These are phyloP conservation scores for Mycosarcoma maydis DNA, from an alignment of 1,284 basidiomycete species.

Conservation along the genomic window DNA sequence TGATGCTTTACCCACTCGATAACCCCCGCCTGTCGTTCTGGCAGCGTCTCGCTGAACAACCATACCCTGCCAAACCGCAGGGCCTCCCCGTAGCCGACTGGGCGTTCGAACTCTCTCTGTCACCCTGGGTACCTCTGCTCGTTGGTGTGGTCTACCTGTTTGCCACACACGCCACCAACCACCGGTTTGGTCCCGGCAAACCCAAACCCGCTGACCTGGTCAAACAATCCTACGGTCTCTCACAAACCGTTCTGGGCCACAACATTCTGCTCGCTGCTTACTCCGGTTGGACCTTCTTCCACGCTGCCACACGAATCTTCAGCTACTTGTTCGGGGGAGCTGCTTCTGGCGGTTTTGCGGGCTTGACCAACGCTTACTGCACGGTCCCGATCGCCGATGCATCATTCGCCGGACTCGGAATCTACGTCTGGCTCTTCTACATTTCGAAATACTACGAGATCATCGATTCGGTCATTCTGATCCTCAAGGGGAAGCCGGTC, in stretches of 20 bases:
- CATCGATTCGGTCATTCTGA: conserved; percentile 65
- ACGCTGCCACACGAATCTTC: conserved; percentile 35
- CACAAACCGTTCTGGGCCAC: conserved; percentile 59
- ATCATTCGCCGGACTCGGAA: conserved; percentile 52
- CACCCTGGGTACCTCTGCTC: conserved; percentile 33
- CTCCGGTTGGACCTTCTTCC: conserved; percentile 57
- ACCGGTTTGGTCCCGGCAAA: conserved; percentile 43
- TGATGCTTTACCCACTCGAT: conserved; percentile 44
- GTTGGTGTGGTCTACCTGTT: conserved; percentile 46
- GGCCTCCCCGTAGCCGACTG: conserved; percentile 45
- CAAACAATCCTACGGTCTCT: conserved; percentile 42
- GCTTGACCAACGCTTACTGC: conserved; percentile 64
- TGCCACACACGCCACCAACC: conserved; percentile 45
- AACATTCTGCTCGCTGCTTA: conserved; percentile 64
- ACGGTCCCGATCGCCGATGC: conserved; percentile 61
- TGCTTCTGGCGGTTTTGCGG: conserved; percentile 34
- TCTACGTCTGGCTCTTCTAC: conserved; percentile 65
- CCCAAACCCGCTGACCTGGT: conserved; percentile 48
- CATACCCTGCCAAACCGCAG: conserved; percentile 48
- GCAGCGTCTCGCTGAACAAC: conserved; percentile 32
- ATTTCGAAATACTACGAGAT: conserved; percentile 67
- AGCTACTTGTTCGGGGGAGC: conserved; percentile 36
- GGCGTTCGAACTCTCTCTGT: conserved; percentile 47
- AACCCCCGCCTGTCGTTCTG: conserved; percentile 36
- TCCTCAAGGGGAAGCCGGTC: conserved; percentile 67